A percentile compares a stretch with the other conserved stretches of the same genome.
These are phyloP conservation scores for Solanum raphanifolium DNA, from an alignment of 257 asterid genomes.

Conservation along the genomic window DNA sequence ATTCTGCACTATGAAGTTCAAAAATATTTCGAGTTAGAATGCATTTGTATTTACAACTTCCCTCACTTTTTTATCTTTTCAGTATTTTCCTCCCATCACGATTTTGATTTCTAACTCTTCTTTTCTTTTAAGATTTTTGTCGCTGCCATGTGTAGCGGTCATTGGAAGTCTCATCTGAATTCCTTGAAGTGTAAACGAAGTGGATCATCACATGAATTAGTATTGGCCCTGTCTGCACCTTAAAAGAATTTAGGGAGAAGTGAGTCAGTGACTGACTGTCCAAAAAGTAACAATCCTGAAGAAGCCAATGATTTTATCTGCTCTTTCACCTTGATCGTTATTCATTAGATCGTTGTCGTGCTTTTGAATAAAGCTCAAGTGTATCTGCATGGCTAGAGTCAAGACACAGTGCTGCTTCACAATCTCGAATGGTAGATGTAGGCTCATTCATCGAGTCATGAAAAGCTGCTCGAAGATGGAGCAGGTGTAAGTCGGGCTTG, in stretches of 20 bases:
- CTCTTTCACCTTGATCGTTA: conserved; percentile 29
- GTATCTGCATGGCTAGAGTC: conserved; percentile 71
- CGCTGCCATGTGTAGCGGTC: not conserved
- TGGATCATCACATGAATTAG: not conserved
- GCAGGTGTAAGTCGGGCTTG: conserved; percentile 77
- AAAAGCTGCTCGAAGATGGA: conserved; percentile 93
- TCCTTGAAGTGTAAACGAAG: conserved; percentile 6
- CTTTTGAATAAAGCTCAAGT: conserved; percentile 52
- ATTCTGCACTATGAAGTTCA: not conserved
- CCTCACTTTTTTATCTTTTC: conserved; percentile 1
- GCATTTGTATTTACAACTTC: not conserved
- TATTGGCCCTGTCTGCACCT: conserved; percentile 12
- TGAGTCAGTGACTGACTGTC: conserved; percentile 1
- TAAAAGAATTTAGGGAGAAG: conserved; percentile 3
- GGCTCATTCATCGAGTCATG: conserved; percentile 71
- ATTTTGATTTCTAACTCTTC: conserved; percentile 6
- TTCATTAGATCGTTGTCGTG: conserved; percentile 33
- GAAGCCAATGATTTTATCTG: conserved; percentile 6
- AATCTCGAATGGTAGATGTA: conserved; percentile 53
- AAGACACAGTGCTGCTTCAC: conserved; percentile 83
- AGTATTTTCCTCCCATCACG: not conserved
- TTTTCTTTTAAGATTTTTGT: not conserved
- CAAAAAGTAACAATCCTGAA: conserved; percentile 1
- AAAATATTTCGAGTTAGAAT: not conserved
- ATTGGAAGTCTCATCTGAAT: conserved; percentile 13